These are phyloP conservation scores for Phytophthora fragariaefolia DNA, from an alignment of 352 stramenopile species.

Conservation along the genomic window DNA sequence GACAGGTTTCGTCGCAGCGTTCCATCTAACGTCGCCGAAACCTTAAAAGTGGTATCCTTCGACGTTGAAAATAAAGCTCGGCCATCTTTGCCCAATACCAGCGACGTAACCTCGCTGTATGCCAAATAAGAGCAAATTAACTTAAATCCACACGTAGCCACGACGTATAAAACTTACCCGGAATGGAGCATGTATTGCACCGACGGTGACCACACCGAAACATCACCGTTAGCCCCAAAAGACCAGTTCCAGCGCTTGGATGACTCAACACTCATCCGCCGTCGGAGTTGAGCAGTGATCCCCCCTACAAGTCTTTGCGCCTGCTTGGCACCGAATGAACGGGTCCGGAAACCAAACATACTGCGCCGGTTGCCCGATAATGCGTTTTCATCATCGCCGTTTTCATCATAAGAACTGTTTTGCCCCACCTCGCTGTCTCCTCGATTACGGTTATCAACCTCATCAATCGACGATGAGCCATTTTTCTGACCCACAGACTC, in stretches of 20 bases:
- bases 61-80: slow-evolving; percentile 75
- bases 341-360: slow-evolving; percentile 78
- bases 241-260: slow-evolving; percentile 77
- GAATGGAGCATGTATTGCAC: slow-evolving; percentile 74
- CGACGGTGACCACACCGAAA: slow-evolving; percentile 67
- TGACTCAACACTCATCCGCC: slow-evolving; percentile 75
- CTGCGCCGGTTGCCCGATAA: slow-evolving; percentile 42
- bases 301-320: slow-evolving; percentile 78
- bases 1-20: slow-evolving; percentile 71
- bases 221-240: slow-evolving; percentile 56
- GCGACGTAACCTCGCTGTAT: slow-evolving; percentile 71
- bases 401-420: slow-evolving; percentile 34
- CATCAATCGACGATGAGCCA: slow-evolving; percentile 19
- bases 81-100: slow-evolving; percentile 64
- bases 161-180: slow-evolving; percentile 44
- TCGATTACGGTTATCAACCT: slow-evolving; percentile 30
- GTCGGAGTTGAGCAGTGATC: slow-evolving; percentile 76
- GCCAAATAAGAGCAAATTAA: slow-evolving; percentile 1
- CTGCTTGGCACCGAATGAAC: slow-evolving; percentile 67
- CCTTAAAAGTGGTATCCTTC: slow-evolving; percentile 82
- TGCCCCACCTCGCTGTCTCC: slow-evolving; percentile 22
- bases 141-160: neutral
- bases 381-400: slow-evolving; percentile 33
- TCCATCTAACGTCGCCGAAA: slow-evolving; percentile 70
- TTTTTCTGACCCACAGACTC: slow-evolving; percentile 28